A percentile compares a stretch with the other conserved stretches of the same genome.
These are phyloP conservation scores for Microbotryum silenes-acaulis DNA, from an alignment of 1,284 basidiomycete species.

Conservation along the genomic window DNA sequence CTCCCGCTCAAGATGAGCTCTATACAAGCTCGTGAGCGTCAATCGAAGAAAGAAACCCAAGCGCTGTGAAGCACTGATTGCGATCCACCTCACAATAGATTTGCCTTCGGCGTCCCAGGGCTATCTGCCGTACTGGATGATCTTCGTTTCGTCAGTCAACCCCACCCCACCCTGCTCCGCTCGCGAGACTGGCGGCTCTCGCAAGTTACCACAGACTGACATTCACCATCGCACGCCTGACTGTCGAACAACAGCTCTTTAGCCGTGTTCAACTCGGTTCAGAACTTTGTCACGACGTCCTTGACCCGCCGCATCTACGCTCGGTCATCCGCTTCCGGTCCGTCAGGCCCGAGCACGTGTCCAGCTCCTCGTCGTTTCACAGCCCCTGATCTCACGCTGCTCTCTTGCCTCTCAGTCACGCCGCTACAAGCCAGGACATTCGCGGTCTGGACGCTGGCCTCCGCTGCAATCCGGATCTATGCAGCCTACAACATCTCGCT, in stretches of 20 bases:
- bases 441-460: slow-evolving; percentile 76
- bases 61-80: no score
- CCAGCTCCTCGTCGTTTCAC: not conserved
- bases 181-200: not conserved
- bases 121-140: slow-evolving; percentile 71
- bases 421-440: slow-evolving; percentile 77
- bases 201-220: not conserved
- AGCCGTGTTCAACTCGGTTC: slow-evolving; percentile 73
- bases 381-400: no score
- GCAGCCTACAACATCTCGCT: slow-evolving; percentile 78
- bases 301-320: slow-evolving; percentile 71
- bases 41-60: no score
- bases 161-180: not conserved
- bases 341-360: slow-evolving; percentile 2
- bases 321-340: slow-evolving; percentile 48
- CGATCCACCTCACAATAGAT: no score
- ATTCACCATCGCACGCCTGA: not conserved
- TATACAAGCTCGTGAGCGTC: no score
- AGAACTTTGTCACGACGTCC: slow-evolving; percentile 69
- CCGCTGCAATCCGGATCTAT: slow-evolving; percentile 69
- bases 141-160: slow-evolving; percentile 54
- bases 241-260: slow-evolving; percentile 41
- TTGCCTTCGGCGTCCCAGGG: slow-evolving; percentile 2
- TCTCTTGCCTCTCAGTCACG: slow-evolving; percentile 54
- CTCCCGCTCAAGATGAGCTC: no score